Evolutionary conservation across 2,329 filamentous ascomycete species (phyloP).

Genomic region (Knoxdaviesia capensis): DNA sequence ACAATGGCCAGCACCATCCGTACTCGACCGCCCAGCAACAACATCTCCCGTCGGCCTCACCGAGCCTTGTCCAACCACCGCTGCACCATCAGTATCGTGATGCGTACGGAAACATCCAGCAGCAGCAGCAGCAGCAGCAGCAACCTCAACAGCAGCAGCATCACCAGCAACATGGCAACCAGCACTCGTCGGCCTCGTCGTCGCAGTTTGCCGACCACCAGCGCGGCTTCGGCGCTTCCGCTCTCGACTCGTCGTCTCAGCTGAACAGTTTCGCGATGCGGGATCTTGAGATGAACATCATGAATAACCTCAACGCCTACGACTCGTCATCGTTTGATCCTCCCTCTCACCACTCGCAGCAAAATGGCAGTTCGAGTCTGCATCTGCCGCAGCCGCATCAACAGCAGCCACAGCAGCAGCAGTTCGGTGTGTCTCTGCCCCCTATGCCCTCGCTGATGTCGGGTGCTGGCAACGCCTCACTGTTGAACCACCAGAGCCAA

Average conservation of each 20-base stretch:
- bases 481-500: too few relatives aligned
- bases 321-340: slow-evolving; percentile 1
- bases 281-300: slow-evolving; percentile 4
- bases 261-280: too few relatives aligned
- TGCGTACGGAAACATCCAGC: slow-evolving; percentile 7
- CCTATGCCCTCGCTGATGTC: slow-evolving; percentile 4
- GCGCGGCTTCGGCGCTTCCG: too few relatives aligned
- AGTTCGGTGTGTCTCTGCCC: slow-evolving; percentile 6
- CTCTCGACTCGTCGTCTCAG: too few relatives aligned
- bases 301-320: background rate
- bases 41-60: slow-evolving; percentile 3
- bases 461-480: too few relatives aligned
- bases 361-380: slow-evolving; percentile 4
- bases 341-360: slow-evolving; percentile 6
- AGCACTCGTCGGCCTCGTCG: too few relatives aligned
- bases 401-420: slow-evolving; percentile 12
- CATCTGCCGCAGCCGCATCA: slow-evolving; percentile 16
- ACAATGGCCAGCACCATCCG: slow-evolving; percentile 10
- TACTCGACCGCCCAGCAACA: slow-evolving; percentile 8
- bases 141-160: too few relatives aligned
- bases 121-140: slow-evolving; percentile 6
- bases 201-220: too few relatives aligned
- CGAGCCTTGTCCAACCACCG: slow-evolving; percentile 10
- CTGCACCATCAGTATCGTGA: slow-evolving; percentile 8
- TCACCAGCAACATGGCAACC: too few relatives aligned